Evolutionary conservation across 2,329 filamentous ascomycete species (phyloP).

Genomic region (Massarina eburnea): DNA sequence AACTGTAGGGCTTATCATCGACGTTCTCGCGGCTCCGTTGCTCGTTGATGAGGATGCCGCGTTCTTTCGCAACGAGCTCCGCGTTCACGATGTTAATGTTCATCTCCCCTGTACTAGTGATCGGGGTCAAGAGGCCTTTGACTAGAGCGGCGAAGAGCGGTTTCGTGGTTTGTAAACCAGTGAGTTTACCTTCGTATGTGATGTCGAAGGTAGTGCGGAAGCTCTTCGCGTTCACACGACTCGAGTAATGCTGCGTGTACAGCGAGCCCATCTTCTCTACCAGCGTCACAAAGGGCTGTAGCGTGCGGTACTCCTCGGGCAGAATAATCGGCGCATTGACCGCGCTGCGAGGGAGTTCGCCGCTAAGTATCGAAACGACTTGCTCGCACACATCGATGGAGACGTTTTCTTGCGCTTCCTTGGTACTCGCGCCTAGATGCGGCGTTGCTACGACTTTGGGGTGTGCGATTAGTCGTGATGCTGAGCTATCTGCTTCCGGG

Average conservation of each 20-base stretch:
- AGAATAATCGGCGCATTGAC: conserved; percentile 82
- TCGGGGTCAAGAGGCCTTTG: conserved; percentile 71
- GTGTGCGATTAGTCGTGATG: conserved; percentile 66
- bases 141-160: conserved; percentile 78
- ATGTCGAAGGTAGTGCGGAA: conserved; percentile 73
- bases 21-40: conserved; percentile 63
- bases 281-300: conserved; percentile 74
- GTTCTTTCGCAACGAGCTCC: conserved; percentile 71
- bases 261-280: conserved; percentile 78
- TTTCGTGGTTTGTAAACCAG: conserved; percentile 71
- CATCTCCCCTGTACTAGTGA: conserved; percentile 65
- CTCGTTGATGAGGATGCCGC: conserved; percentile 77
- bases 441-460: conserved; percentile 75
- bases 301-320: conserved; percentile 75
- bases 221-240: conserved; percentile 34
- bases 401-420: conserved; percentile 83
- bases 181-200: conserved; percentile 74
- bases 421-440: conserved; percentile 76
- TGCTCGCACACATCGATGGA: conserved; percentile 82
- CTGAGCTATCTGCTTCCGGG: conserved; percentile 59
- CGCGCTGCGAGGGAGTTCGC: conserved; percentile 72
- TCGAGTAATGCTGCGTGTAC: conserved; percentile 74
- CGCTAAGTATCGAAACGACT: conserved; percentile 71
- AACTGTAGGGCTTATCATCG: conserved; percentile 66
- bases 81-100: conserved; percentile 86